These are phyloP conservation scores for Brassica napus DNA, from an alignment of 345 rosid genomes.

Conservation along the genomic window DNA sequence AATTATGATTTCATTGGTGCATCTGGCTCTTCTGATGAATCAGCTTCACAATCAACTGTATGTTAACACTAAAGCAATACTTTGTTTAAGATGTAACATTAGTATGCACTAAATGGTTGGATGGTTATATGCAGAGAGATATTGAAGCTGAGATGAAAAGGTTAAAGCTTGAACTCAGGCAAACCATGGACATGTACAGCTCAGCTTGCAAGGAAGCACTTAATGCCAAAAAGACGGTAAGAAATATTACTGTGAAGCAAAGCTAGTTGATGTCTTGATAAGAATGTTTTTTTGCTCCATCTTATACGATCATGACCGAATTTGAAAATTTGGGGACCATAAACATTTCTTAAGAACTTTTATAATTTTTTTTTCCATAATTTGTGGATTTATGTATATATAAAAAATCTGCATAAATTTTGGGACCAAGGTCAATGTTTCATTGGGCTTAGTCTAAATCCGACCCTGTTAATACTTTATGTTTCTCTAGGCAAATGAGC, in stretches of 20 bases:
- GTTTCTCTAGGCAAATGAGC: conserved; percentile 64
- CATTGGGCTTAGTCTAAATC: too few species aligned
- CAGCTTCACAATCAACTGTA: conserved; percentile 43
- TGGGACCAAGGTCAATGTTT: too few species aligned
- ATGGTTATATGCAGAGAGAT: conserved; percentile 50
- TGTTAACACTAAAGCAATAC: conserved; percentile 13
- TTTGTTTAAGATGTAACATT: neutral
- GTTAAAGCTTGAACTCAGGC: conserved; percentile 80
- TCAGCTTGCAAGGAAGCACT: conserved; percentile 93
- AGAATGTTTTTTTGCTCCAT: too few species aligned
- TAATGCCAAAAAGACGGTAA: conserved; percentile 67
- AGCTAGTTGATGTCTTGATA: neutral
- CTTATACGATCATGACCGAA: too few species aligned
- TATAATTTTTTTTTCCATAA: too few species aligned
- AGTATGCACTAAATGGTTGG: neutral
- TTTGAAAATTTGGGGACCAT: too few species aligned
- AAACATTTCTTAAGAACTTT: too few species aligned
- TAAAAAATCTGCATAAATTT: too few species aligned
- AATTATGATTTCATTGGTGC: conserved; percentile 38
- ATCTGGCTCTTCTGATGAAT: conserved; percentile 39
- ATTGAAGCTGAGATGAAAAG: conserved; percentile 91
- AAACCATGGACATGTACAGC: conserved; percentile 91
- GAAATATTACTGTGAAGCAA: conserved; percentile 21
- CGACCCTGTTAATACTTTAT: neutral
- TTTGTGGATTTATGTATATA: too few species aligned